These are phyloP conservation scores for Aspergillus bombycis DNA, from an alignment of 2,329 filamentous ascomycete genomes.

Conservation along the genomic window DNA sequence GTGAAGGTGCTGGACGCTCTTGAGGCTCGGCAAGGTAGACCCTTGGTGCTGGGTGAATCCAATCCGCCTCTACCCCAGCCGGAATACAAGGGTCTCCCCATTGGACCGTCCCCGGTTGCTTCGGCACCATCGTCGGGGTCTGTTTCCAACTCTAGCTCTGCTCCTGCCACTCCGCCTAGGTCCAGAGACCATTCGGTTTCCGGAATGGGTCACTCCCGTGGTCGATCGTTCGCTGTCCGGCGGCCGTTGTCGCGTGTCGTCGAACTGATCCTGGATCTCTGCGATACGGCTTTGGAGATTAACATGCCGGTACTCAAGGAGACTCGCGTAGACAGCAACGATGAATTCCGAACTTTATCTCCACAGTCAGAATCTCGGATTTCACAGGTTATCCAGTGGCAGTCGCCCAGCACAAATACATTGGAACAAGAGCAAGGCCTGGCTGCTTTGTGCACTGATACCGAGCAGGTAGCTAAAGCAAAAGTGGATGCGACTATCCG, in stretches of 20 bases:
- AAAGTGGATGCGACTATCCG: constrained; percentile 94
- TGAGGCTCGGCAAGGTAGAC: constrained; percentile 64
- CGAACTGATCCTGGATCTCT: constrained; percentile 90
- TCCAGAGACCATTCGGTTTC: constrained; percentile 68
- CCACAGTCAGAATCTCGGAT: constrained; percentile 95
- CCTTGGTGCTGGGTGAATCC: constrained; percentile 41
- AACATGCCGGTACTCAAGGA: constrained; percentile 94
- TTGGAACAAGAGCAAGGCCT: constrained; percentile 92
- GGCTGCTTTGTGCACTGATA: constrained; percentile 84
- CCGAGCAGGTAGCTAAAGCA: constrained; percentile 76
- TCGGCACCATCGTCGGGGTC: constrained; percentile 72
- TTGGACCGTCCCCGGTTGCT: constrained; percentile 71
- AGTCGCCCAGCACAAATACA: constrained; percentile 87
- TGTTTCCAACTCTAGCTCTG: constrained; percentile 71
- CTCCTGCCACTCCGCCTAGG: constrained; percentile 65
- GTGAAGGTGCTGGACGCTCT: constrained; percentile 93
- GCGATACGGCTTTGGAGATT: constrained; percentile 93
- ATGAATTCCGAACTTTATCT: constrained; percentile 88
- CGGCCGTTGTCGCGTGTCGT: constrained; percentile 90
- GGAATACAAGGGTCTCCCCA: constrained; percentile 86
- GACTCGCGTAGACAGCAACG: constrained; percentile 61
- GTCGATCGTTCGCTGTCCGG: constrained; percentile 86
- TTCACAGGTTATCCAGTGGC: constrained; percentile 93
- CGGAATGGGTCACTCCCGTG: constrained; percentile 77
- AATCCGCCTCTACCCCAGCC: constrained; percentile 62